Evolutionary conservation across 306 rosid genomes (phyloP), one percentile per base, ranked within the genome.

Genomic region (Prosopis cineraria): DNA sequence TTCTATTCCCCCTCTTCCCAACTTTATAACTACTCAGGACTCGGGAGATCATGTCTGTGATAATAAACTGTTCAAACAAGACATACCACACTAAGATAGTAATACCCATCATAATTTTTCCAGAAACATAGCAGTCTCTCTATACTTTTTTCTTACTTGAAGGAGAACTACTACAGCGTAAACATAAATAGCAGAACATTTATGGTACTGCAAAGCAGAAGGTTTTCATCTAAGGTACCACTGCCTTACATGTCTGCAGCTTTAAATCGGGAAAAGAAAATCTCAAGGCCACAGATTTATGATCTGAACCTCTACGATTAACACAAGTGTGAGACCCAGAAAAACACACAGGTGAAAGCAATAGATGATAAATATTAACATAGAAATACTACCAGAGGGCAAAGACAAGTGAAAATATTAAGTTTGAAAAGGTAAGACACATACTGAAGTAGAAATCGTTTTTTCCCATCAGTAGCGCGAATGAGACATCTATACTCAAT

Each of bases 381-480:
- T 3, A 3, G 1, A 62, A 19, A 12, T 12, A 53, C 29, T 10
- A 8, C 19, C 10, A 47, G 25, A 33, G n/a, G 34, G 25, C 25
- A 29, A 20, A 34, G 66, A 62, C 44, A 47, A 48, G 33, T 40
- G 79, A 53, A 43, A 63, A 36, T 33, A 31, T 36, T n/a, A 76
- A 70, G 65, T n/a, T 16, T 13, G 19, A 69, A 47, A 27, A 56
- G 13, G 33, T n/a, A 16, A 66, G 47, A 72, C 63, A 85, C 91
- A 68, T 87, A 95, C 98, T 9, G 98, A 88, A 68, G 98, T 89
- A 80, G 98, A 90, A 77, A 96, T 93, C 3, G 93, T 90, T 89
- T 90, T 77, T 93, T 93, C 79, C 92, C 99, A 84, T 93, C 90
- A 22, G 98, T 91, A 53, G 99, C 98, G 44, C 98, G 99, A 29